Base-by-base conservation (phyloP, 1,139 yeast genomes). In the Saccharomyces uvarum region DNA sequence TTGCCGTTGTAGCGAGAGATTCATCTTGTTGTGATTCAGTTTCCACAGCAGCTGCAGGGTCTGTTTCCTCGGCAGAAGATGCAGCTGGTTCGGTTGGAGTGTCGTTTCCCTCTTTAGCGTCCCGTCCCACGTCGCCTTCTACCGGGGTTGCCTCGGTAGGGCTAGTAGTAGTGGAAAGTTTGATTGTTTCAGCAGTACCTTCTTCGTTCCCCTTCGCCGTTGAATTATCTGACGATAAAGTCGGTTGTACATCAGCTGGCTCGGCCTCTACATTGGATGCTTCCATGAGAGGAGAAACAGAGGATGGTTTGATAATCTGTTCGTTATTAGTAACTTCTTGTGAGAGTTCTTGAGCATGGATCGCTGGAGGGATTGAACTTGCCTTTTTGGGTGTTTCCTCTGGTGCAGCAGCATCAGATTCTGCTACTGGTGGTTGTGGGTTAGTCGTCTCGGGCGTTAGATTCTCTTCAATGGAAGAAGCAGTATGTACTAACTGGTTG, bases 21-120 rank as follows among this genome's bases (percentile, higher is more conserved):
- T 47, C 44, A 4, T 51, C 50, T 26, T 28, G 51, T 49, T 21
- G 57, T 56, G 59, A 49, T 56, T 55, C 57, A 53, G 49, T 58
- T 52, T 57, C 51, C 3, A 16, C 29, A 9, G 27, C 21, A 14
- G 21, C 28, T 16, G 19, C 9, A 52, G 60, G 50, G 41, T 57
- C 60, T 27, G 53, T 50, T 41, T 53, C 24, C 46, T 59, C 63
- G 2, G 54, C 49, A 47, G 54, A 47, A 6, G 58, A 27, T 21
- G 51, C 52, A 7, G 53, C 57, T 33, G 53, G 51, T 19, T 41
- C 57, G 31, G 57, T 6, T 27, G 31, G 21, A 14, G 31, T 27
- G 21, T 13, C 7, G 16, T 26, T 46, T 24, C 24, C 31, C 16
- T 41, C 42, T 21, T 44, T 48, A 21, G 31, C 21, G 14, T 50